Base-by-base conservation (phyloP, 805 yeast genomes). In the Grigorovia yakushimaensis region DNA sequence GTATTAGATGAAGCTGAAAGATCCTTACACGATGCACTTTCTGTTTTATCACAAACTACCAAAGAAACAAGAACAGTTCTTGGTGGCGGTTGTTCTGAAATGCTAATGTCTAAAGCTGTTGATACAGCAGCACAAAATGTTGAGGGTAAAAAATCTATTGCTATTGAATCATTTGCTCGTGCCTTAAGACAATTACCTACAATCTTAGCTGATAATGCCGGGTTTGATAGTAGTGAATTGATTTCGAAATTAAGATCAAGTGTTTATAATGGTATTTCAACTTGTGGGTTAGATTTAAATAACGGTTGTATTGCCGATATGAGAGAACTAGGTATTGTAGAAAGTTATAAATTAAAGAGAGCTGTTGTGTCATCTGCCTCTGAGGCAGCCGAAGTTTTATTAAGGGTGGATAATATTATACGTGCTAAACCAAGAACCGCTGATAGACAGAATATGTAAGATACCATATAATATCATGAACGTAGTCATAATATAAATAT, bases 381-480 rank as follows among this genome's bases (percentile, higher is more conserved):
- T n/a, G 99, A 93, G 71, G 98, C 98, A 30, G 94, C 98, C 5
- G 98, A 93, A 71, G 89, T 93, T 43, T 76, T 93, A 55, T 71
- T 93, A 60, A 81, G 99, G 64, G 99, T 93, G 40, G 99, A 93
- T 65, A 91, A 93, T 67, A 93, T 93, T 55, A 87, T 93, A 53
- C 81, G 96, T 56, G 98, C 98, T 33, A 89, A 86, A 66, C 98
- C 99, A 53, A 78, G 98, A 70, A 89, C 98, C 41, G 96, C 97
- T 39, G 91, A 85, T 70, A 78, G 96, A 73, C 82, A 78, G 55
- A 60, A 52, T 42, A 57, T 58, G 64, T 61, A 56, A 56, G 41
- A 17, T 20, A 18, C 22, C 21, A 39, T 11, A 39, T 21, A 39
- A 20, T 21, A 4, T 20, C 23, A 39, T 39, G 33, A 39, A 9